Base-by-base conservation (phyloP, 352 stramenopile species). In the Globisporangium canariense region DNA sequence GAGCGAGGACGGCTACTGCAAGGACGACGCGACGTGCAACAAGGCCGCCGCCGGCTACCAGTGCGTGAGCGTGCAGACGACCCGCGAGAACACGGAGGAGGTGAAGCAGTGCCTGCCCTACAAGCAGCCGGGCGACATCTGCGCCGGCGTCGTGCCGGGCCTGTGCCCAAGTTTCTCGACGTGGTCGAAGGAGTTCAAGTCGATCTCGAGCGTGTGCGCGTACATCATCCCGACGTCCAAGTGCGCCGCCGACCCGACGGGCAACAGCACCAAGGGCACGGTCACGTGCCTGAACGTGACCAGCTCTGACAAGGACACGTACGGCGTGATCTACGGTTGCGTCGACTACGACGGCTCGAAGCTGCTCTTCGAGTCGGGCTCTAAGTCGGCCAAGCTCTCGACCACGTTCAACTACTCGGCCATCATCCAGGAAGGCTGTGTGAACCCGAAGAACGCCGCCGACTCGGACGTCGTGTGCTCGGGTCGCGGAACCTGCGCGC, bases 101-200 rank as follows among this genome's bases (percentile, higher is more conserved):
- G 86, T 91, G 41, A 93, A 94, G 79, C 79, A 91, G 70, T 92
- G 86, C 56, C 67, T 94, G 49, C 79, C 85, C 0, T 87, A 78
- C 64, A 65, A 64, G 52, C 20, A 54, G 18, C 65, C 76, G 63
- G 70, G 70, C 41, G 73, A 86, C 50, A 74, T 91, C 62, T 93
- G 83, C 77, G 79, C 81, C 20, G 81, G 81, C 59, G 72, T 64
- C 18, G 71, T 58, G 30, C 74, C 81, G 2, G 83, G 83, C 3
- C 72, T 88, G 50, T 93, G 83, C 70, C 83, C 83, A 18, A 88
- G 69, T 49, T 93, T 93, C 68, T 89, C 81, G 25, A 90, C 79
- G 54, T 93, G 83, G 83, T 68, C 79, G 41, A 79, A 70, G 53
- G 67, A 67, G 50, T 84, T 76, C 68, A 75, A 89, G 66, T 73